A percentile compares a stretch with the other conserved stretches of the same genome.
These are phyloP conservation scores for Xylaria grammica DNA, from an alignment of 495 filamentous ascomycete genomes.

Conservation along the genomic window DNA sequence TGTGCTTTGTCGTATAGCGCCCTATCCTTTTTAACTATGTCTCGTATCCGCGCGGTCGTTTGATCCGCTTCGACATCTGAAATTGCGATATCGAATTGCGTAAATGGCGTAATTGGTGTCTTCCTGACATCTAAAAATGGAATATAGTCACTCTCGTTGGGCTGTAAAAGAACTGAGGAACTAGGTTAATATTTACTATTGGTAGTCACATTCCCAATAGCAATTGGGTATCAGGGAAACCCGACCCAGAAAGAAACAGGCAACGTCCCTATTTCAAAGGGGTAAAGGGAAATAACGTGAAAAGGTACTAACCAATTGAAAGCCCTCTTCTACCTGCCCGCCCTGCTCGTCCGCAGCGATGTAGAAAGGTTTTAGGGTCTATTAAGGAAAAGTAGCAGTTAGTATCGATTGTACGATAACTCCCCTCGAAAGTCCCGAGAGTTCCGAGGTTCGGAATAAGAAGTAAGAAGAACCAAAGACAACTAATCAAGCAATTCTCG, in stretches of 20 bases:
- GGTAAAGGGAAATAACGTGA: background rate
- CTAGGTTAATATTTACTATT: background rate
- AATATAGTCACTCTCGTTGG: constrained; percentile 89
- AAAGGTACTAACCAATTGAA: constrained; percentile 56
- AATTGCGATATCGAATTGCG: constrained; percentile 51
- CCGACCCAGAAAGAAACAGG: background rate
- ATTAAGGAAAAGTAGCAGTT: constrained; percentile 38
- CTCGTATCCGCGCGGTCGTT: constrained; percentile 62
- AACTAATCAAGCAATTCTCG: background rate
- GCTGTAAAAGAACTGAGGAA: constrained; percentile 69
- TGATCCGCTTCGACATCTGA: constrained; percentile 61
- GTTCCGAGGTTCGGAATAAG: background rate
- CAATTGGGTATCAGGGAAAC: background rate
- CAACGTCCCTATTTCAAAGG: background rate
- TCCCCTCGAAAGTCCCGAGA: background rate
- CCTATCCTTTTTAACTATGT: constrained; percentile 70
- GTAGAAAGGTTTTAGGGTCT: constrained; percentile 93
- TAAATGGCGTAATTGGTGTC: constrained; percentile 76
- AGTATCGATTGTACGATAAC: background rate
- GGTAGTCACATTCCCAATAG: background rate
- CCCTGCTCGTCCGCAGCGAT: constrained; percentile 91
- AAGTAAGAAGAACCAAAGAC: background rate
- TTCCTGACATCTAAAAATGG: constrained; percentile 86
- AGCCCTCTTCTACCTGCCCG: constrained; percentile 86
- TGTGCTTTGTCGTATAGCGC: constrained; percentile 86